These are phyloP conservation scores for Chlamydomonas reinhardtii DNA, from an alignment of 163 green algal species.

Conservation along the genomic window DNA sequence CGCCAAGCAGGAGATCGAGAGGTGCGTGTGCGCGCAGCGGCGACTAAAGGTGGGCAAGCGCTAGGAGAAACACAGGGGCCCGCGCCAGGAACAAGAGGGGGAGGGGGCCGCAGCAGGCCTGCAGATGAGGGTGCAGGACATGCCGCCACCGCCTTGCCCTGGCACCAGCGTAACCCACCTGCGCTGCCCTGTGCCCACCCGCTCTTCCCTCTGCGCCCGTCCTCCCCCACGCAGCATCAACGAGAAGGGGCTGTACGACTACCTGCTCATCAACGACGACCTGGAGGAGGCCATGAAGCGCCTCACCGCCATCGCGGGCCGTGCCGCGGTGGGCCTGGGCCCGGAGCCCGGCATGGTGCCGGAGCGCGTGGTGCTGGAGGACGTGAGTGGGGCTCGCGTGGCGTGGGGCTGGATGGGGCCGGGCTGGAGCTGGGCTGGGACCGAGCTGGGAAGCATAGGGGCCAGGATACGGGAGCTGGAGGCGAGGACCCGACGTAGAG, in stretches of 20 bases:
- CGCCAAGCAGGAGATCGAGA: conserved; percentile 87
- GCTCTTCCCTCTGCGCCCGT: no score
- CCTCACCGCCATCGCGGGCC: conserved; percentile 50
- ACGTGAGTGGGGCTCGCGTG: conserved; percentile 47
- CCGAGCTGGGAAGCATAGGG: no score
- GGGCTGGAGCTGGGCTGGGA: no score
- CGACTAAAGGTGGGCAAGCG: neutral
- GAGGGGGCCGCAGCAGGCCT: no score
- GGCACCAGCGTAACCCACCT: no score
- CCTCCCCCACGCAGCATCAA: conserved; percentile 52
- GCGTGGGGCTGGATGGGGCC: neutral
- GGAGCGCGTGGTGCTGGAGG: conserved; percentile 62
- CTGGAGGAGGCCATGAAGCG: conserved; percentile 75
- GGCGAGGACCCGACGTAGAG: no score
- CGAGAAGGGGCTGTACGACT: conserved; percentile 89
- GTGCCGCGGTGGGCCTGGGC: conserved; percentile 34
- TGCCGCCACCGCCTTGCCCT: no score
- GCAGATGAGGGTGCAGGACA: no score
- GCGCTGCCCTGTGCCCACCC: no score
- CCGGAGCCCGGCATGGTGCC: conserved; percentile 63
- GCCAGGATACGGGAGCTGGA: no score
- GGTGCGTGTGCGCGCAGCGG: conserved; percentile 22
- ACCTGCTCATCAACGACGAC: conserved; percentile 92
- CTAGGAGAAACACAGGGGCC: no score
- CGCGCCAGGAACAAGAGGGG: no score